Base-by-base conservation (phyloP, 371 early-diverging fungal genomes). In the Capniomyces stellatus region DNA sequence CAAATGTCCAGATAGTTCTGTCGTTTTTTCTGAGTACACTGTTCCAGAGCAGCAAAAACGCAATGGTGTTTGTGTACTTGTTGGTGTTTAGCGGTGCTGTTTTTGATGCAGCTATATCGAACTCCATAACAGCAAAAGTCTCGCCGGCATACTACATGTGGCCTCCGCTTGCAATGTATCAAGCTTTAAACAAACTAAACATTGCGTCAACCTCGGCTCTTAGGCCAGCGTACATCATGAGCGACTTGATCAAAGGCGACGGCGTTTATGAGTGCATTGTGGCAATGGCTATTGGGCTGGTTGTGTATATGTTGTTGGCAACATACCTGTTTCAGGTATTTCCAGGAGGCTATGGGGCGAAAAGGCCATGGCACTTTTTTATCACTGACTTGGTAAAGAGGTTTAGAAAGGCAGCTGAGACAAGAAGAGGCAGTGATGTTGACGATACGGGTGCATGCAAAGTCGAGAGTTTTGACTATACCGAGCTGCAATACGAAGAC, bases 161-260 rank as follows among this genome's bases (percentile, higher is more conserved):
- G 71, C 56, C 70, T 1, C 78, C 79, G 1, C 81, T 83, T 61
- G 82, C 82, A 10, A 82, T 83, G 63, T 83, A 78, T 64, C 61
- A 69, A 8, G 71, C 71, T 3, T 59, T 83, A 43, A 55, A 58
- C 8, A 51, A 71, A 18, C 59, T 81, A 53, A 76, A 76, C 54
- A 25, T 29, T 2, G 73, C 72, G 0, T 67, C 73, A 27, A 63
- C 47, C 39, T 39, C 25, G 63, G 57, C n/a, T 23, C 51, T 15
- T 18, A n/a, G n/a, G 2, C 58, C 56, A 31, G 71, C 74, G 0
- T 75, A 73, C 63, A 61, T 52, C 25, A 27, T 73, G 25, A 57
- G 61, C 28, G 67, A 66, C 47, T 57, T 75, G n/a, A 58, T 43
- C 23, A 51, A 51, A 24, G 62, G 61, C 8, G 73, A 77, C 60